A percentile compares a stretch with the other conserved stretches of the same genome.
Conservation (phyloP, 2,329 filamentous ascomycete species). For the Nemania sp. region DNA sequence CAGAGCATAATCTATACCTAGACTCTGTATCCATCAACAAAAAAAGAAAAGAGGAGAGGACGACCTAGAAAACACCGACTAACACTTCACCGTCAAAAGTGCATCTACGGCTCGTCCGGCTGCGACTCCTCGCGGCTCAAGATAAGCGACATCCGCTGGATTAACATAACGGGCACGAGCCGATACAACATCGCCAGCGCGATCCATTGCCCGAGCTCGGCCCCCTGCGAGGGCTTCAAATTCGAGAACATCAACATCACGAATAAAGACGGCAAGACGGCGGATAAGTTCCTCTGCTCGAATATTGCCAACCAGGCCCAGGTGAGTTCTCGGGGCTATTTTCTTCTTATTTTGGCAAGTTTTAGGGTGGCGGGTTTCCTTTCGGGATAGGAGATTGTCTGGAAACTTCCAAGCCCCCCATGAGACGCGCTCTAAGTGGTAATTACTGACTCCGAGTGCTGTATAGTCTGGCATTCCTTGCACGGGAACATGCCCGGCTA, state of each 20-base stretch:
- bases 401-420: too few species aligned
- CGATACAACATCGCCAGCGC: slow-evolving; percentile 62
- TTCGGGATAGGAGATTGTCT: too few species aligned
- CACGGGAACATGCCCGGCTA: slow-evolving; percentile 54
- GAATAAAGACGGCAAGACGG: slow-evolving; percentile 54
- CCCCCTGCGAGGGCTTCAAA: slow-evolving; percentile 59
- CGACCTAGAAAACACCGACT: neutral
- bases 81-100: slow-evolving; percentile 40
- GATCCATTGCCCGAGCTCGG: slow-evolving; percentile 58
- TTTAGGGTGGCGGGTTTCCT: too few species aligned
- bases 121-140: slow-evolving; percentile 57
- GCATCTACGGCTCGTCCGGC: slow-evolving; percentile 57
- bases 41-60: too few species aligned
- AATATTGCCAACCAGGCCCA: slow-evolving; percentile 55
- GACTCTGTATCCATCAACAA: too few species aligned
- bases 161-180: slow-evolving; percentile 63
- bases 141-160: slow-evolving; percentile 61
- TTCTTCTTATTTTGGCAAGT: too few species aligned
- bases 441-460: too few species aligned
- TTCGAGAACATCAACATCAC: slow-evolving; percentile 61
- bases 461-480: slow-evolving; percentile 54
- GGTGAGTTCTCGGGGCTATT: too few species aligned
- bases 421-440: too few species aligned
- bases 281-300: slow-evolving; percentile 57
- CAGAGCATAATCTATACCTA: neutral